Conservation (phyloP, 75 land plant genomes). For the Cryptomeria japonica region DNA sequence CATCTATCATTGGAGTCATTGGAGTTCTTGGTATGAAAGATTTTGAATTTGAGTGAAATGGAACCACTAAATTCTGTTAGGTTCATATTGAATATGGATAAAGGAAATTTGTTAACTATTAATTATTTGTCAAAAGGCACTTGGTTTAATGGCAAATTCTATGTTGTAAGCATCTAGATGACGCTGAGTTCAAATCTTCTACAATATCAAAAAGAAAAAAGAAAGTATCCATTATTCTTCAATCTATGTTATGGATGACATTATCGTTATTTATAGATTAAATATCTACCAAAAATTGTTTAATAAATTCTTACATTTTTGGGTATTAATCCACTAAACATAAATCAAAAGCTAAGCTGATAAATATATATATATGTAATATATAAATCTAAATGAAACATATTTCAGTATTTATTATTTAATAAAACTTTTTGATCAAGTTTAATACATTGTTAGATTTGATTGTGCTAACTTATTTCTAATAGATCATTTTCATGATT, state of each 20-base stretch:
- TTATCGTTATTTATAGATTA: too few species aligned
- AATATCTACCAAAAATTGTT: neutral
- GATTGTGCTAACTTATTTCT: too few species aligned
- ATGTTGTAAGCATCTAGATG: too few species aligned
- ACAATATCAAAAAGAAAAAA: too few species aligned
- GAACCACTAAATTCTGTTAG: neutral
- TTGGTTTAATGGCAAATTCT: too few species aligned
- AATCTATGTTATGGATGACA: neutral
- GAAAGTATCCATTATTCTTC: neutral
- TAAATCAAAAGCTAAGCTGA: too few species aligned
- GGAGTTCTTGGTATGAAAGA: neutral
- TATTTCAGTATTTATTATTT: neutral
- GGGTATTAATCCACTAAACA: too few species aligned
- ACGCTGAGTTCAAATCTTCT: too few species aligned
- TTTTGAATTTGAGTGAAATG: neutral
- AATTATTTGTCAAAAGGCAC: neutral
- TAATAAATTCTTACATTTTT: too few species aligned
- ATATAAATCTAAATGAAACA: neutral
- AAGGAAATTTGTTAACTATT: neutral
- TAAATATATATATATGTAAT: neutral
- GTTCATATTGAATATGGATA: neutral
- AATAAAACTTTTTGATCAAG: neutral
- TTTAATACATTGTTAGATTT: too few species aligned
- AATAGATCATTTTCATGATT: too few species aligned
- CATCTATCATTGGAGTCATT: neutral